Percentiles rank a stretch among this genome's conserved stretches.
Conservation (phyloP, 2,329 filamentous ascomycete genomes). For the Tetracladium maxilliforme region DNA sequence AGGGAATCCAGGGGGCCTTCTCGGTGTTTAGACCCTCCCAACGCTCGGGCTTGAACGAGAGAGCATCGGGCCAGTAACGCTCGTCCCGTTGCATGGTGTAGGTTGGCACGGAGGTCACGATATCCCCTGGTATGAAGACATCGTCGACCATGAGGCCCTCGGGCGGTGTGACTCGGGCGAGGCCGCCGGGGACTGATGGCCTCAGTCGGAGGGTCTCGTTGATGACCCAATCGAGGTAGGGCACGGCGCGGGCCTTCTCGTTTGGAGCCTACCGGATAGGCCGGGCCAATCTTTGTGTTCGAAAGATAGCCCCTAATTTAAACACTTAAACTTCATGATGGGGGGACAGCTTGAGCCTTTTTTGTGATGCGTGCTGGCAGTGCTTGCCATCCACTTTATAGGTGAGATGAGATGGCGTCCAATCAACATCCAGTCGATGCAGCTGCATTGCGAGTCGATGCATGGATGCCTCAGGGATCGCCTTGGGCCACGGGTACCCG, state of each 20-base stretch:
- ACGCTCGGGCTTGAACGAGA: slow-evolving; percentile 7
- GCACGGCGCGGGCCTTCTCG: slow-evolving; percentile 13
- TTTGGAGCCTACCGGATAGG: no score
- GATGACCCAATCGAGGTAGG: slow-evolving; percentile 21
- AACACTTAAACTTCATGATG: no score
- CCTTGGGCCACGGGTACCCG: no score
- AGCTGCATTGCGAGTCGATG: no score
- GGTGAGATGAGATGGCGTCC: no score
- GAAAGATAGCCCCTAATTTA: no score
- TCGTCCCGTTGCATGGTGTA: slow-evolving; percentile 8
- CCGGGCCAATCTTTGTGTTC: no score
- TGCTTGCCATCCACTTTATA: no score
- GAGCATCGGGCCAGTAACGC: slow-evolving; percentile 6
- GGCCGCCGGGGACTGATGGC: slow-evolving; percentile 13
- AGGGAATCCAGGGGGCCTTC: slow-evolving; percentile 7
- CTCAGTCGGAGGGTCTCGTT: slow-evolving; percentile 25
- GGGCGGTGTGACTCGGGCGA: slow-evolving; percentile 4
- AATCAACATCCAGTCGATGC: no score
- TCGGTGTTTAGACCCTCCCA: slow-evolving; percentile 5
- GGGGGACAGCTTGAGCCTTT: no score
- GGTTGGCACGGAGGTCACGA: slow-evolving; percentile 9
- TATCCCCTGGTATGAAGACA: slow-evolving; percentile 4
- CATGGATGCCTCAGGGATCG: no score
- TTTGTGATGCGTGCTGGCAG: no score
- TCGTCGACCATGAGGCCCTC: slow-evolving; percentile 6